Percentiles rank a stretch among this genome's conserved stretches.
These are phyloP conservation scores for Ogataea paraovalis DNA, from an alignment of 805 yeast genomes.

Conservation along the genomic window DNA sequence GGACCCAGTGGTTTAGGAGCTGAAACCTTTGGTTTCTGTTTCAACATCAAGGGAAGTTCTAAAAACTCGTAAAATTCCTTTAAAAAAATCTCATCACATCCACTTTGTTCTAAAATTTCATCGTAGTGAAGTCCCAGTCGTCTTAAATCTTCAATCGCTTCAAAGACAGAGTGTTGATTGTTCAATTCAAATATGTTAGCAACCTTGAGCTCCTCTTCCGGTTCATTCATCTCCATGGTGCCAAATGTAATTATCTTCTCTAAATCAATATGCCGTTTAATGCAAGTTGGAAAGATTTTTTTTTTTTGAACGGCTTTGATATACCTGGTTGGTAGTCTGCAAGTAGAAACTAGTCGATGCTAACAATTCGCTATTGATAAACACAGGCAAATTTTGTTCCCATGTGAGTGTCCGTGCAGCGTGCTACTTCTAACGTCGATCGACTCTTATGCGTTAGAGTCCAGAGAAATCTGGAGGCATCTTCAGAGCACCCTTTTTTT, in stretches of 20 bases:
- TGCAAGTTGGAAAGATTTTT: too few relatives aligned
- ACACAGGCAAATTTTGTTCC: too few relatives aligned
- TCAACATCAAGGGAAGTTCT: conserved; percentile 3
- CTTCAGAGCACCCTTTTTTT: too few relatives aligned
- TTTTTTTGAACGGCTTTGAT: too few relatives aligned
- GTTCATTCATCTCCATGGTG: background rate
- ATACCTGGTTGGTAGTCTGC: too few relatives aligned
- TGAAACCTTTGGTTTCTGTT: background rate
- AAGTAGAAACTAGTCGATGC: too few relatives aligned
- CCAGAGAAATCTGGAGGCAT: too few relatives aligned
- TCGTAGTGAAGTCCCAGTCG: conserved; percentile 19
- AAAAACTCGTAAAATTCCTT: conserved; percentile 9
- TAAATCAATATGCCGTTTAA: too few relatives aligned
- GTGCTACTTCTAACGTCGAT: too few relatives aligned
- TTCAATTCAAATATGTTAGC: conserved; percentile 6
- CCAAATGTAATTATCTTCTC: background rate
- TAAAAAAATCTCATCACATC: conserved; percentile 16
- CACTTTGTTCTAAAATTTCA: conserved; percentile 16
- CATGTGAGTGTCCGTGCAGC: too few relatives aligned
- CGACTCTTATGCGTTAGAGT: too few relatives aligned
- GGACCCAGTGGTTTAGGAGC: conserved; percentile 1
- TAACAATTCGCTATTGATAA: too few relatives aligned
- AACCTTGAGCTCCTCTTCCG: background rate
- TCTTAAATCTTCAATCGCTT: conserved; percentile 21
- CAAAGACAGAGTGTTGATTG: conserved; percentile 16